Evolutionary conservation across 768 basidiomycete species (phyloP), one percentile per base, ranked within the genome.

Genomic region (Macrocybe gigantea): DNA sequence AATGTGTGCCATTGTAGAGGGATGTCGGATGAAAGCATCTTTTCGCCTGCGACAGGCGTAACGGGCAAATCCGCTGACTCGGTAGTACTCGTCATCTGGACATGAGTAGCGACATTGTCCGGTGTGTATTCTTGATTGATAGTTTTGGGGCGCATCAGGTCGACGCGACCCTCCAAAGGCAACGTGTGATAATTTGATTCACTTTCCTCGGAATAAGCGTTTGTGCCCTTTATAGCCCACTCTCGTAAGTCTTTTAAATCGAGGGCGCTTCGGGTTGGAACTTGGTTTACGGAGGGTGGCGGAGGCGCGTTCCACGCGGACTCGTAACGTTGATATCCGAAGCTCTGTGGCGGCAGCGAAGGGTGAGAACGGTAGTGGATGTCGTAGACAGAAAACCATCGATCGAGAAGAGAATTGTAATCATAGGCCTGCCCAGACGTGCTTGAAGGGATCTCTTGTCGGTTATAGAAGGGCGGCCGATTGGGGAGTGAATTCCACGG

Each of bases 371-470:
- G 88, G 63, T 88, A 90, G 64, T 95, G 81, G 40, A 69, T 79
- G 70, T 97, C 93, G 59, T 95, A 99, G 14, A 94, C 83, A 32
- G 77, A 75, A 64, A 80, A 95, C 95, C 95, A 99, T 37, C 84
- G 81, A 62, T 94, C 85, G 31, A 96, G 78, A 32, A 99, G 83
- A 6, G 86, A 78, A 49, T 75, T 72, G 56, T 92, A 94, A 64
- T 86, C 79, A 56, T 91, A 89, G 32, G 79, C 77, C 55, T 71
- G 75, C 43, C 75, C 68, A 44, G 59, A 30, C 38, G 64, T 57
- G 46, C 63, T 62, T 38, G 60, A 49, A 31, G 59, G 33, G 22
- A 57, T 46, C 2, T 52, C 33, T 8, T 65, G 60, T 53, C 58
- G n/a, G 51, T 51, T 58, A 52, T 59, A 55, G 63, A 69, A 79